Evolutionary conservation across 2,329 filamentous ascomycete species (phyloP), one percentile per base, ranked within the genome.

Genomic region (Aspergillus novoparasiticus): DNA sequence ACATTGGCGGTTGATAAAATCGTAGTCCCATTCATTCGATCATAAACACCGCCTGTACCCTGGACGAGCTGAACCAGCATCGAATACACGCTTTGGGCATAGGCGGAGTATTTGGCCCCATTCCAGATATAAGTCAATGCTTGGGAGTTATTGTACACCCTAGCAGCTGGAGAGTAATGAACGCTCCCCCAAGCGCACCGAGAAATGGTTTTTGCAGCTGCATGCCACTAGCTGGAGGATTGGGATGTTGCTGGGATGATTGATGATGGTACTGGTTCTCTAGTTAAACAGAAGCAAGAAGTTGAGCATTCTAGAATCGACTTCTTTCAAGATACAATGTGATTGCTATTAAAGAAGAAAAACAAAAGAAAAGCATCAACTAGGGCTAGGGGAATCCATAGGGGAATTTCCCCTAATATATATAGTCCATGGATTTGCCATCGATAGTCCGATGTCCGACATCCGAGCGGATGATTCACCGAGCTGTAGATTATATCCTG

Each of bases 91-190:
- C 71, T 69, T 14, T 45, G 43, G 19, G 43, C 43, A 23, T 45
- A 45, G 2, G 77, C 69, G 0, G 81, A 68, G 66, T 84, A 83
- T 12, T 78, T 76, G 9, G 78, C 79, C 64, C 80, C 76, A 64
- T 83, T 83, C 79, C 79, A 83, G 61, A 82, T 71, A 50, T 79
- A 78, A 6, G 74, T 76, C 2, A 83, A 62, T 4, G 78, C 73
- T 57, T 79, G 61, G 34, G 61, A 64, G 9, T 68, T 59, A 57
- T 82, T 71, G 68, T 83, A 83, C 0, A 62, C 63, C 6, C 70
- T 59, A 2, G 71, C 4, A 79, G 14, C 59, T 78, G 76, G 0
- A 80, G 72, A 2, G 75, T 43, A 5, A 79, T 51, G 19, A 80
- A 72, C 43, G 43, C 43, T 12, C 43, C n/a, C 1, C 4, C 21